Evolutionary conservation across 805 yeast genomes (phyloP).

Genomic region (Saturnispora besseyi): DNA sequence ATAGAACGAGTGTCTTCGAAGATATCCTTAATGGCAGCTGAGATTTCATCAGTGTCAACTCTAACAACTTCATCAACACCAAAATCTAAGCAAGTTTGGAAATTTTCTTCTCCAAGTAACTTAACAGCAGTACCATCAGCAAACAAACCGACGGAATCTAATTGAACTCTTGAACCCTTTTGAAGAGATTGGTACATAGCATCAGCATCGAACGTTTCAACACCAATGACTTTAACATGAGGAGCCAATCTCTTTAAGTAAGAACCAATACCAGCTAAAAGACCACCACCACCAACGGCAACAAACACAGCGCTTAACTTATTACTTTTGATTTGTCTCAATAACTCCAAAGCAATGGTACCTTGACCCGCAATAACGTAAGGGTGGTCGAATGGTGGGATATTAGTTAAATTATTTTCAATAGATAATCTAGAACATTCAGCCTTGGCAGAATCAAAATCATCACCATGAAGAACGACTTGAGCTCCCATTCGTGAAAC

Average conservation of each 20-base stretch:
- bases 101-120: slow-evolving; percentile 83
- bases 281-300: slow-evolving; percentile 97
- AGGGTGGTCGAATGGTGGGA: slow-evolving; percentile 99
- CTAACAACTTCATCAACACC: slow-evolving; percentile 69
- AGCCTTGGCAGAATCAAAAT: slow-evolving; percentile 87
- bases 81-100: slow-evolving; percentile 62
- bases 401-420: slow-evolving; percentile 69
- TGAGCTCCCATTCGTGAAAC: slow-evolving; percentile 90
- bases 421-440: slow-evolving; percentile 71
- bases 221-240: slow-evolving; percentile 92
- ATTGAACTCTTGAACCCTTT: slow-evolving; percentile 42
- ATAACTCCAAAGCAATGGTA: slow-evolving; percentile 86
- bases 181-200: slow-evolving; percentile 72
- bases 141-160: slow-evolving; percentile 81
- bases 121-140: slow-evolving; percentile 99
- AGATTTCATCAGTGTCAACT: slow-evolving; percentile 69
- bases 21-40: slow-evolving; percentile 92
- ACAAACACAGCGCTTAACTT: slow-evolving; percentile 80
- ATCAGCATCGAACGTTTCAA: slow-evolving; percentile 92
- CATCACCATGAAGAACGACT: slow-evolving; percentile 89
- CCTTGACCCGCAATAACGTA: slow-evolving; percentile 99
- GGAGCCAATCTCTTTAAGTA: slow-evolving; percentile 94
- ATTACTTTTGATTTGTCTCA: slow-evolving; percentile 75
- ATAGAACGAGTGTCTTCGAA: slow-evolving; percentile 92
- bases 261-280: slow-evolving; percentile 82